Base-by-base conservation (phyloP, 2,329 filamentous ascomycete genomes). In the Aspergillus puulaauensis region DNA sequence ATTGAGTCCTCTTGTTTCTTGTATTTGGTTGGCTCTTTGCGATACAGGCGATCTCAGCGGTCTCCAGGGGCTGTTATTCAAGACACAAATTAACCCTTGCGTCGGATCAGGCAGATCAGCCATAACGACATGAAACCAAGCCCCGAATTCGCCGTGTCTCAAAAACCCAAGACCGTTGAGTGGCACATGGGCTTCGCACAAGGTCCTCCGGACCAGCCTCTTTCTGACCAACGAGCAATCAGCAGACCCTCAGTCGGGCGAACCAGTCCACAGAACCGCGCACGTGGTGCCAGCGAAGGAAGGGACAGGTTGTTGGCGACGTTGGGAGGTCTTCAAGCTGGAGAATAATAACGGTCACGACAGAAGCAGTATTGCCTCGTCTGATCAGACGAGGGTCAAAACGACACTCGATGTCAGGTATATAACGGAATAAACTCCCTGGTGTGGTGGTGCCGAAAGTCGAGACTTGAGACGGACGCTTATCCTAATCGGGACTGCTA, bases 251-350 rank as follows among this genome's bases (percentile, higher is more conserved):
- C 2, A n/a, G 21, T 43, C 23, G 31, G 31, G 27, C 54, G 49
- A 56, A 46, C 54, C 47, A 56, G 12, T 33, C n/a, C 37, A 24
- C 27, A 15, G 45, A 41, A 21, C 6, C 33, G 19, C 51, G 59
- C 56, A 58, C 59, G 56, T 61, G 59, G 59, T 40, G 49, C 24
- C 41, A 21, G 19, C 47, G 50, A 39, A 17, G 21, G 19, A 51
- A 41, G 23, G 23, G 45, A 61, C 52, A 58, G 59, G 59, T 49
- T 56, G 27, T n/a, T 12, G 21, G 47, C 48, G 23, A 52, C 31
- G 9, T 45, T 23, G 37, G 40, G 35, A 44, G 19, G 23, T 6
- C 19, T 12, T 11, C 24, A 17, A 51, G 21, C 41, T n/a, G 12
- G 11, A 11, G 12, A 15, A 14, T 14, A 7, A 7, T 12, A 24